Evolutionary conservation across 345 rosid species (phyloP), one percentile per base, ranked within the genome.

Genomic region (Litchi chinensis): DNA sequence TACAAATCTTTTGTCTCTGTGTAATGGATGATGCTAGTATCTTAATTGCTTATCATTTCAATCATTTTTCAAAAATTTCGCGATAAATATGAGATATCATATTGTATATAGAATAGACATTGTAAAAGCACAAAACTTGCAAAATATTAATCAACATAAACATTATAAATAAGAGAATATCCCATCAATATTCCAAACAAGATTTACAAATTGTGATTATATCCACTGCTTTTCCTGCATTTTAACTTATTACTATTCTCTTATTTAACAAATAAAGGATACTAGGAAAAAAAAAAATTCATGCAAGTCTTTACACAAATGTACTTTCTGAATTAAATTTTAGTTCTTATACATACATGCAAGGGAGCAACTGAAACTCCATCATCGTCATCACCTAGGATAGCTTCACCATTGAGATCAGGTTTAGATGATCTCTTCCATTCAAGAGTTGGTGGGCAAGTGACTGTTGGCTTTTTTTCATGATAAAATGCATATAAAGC

Each of bases 351-450:
- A 46, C 91, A 40, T 88, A 92, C 96, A 70, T 77, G 85, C 56
- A 79, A 67, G 59, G 83, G 85, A 44, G 84, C 85, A 83, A 81
- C 79, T 64, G 88, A 63, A 83, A 75, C 83, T 78, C 90, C 92
- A 82, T 89, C 93, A 54, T 88, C 91, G 13, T 91, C 90, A 13
- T 89, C 93, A 85, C 87, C 92, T 24, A 92, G 88, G 75, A 88
- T 79, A 48, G 97, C 98, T 92, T 96, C 97, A 77, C 99, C 99
- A 81, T 96, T 94, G 76, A 96, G 92, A 93, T 94, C 99, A 70
- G 94, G 88, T 70, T 90, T 98, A 37, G 93, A 86, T 80, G 98
- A 90, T 74, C 94, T 87, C 84, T 96, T 96, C 99, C 99, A 96
- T 77, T 96, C 99, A 22, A 98, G 99, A 81, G 95, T 94, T 76